These are phyloP conservation scores for Ceratocystis alfenasii DNA, from an alignment of 2,329 filamentous ascomycete genomes.

Conservation along the genomic window DNA sequence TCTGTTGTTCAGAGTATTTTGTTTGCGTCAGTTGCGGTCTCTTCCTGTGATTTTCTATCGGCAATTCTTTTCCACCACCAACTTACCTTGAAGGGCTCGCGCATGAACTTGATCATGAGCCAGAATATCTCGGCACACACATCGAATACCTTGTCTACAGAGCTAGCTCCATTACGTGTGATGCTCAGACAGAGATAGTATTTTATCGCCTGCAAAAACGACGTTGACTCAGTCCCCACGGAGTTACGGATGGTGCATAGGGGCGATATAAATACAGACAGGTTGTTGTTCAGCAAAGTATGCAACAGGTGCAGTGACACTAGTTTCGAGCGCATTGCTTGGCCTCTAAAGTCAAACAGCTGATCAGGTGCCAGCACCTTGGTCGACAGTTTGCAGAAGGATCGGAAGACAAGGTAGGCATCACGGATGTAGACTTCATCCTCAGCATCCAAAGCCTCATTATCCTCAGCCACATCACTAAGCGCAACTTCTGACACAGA, in stretches of 20 bases:
- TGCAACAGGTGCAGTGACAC: constrained; percentile 92
- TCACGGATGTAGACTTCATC: constrained; percentile 97
- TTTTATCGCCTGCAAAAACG: constrained; percentile 87
- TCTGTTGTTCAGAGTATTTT: constrained; percentile 37
- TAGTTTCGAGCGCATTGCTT: constrained; percentile 94
- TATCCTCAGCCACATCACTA: constrained; percentile 44
- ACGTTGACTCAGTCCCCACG: constrained; percentile 75
- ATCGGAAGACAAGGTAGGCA: constrained; percentile 91
- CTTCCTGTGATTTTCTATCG: neutral
- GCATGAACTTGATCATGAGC: constrained; percentile 89
- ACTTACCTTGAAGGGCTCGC: constrained; percentile 80
- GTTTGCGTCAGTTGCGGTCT: too few relatives aligned
- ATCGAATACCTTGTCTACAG: constrained; percentile 83
- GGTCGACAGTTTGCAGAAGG: constrained; percentile 93
- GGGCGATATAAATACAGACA: constrained; percentile 79
- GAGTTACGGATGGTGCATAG: constrained; percentile 86
- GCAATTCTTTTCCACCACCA: neutral
- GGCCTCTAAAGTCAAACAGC: constrained; percentile 80
- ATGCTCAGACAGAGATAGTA: constrained; percentile 93
- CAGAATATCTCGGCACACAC: constrained; percentile 96
- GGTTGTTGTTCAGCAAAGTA: constrained; percentile 88
- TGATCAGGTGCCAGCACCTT: constrained; percentile 84
- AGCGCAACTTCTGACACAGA: constrained; percentile 44
- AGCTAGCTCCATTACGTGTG: constrained; percentile 88
- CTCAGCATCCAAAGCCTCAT: constrained; percentile 55